Conservation (phyloP, 257 asterid genomes). For the Capsicum pubescens region DNA sequence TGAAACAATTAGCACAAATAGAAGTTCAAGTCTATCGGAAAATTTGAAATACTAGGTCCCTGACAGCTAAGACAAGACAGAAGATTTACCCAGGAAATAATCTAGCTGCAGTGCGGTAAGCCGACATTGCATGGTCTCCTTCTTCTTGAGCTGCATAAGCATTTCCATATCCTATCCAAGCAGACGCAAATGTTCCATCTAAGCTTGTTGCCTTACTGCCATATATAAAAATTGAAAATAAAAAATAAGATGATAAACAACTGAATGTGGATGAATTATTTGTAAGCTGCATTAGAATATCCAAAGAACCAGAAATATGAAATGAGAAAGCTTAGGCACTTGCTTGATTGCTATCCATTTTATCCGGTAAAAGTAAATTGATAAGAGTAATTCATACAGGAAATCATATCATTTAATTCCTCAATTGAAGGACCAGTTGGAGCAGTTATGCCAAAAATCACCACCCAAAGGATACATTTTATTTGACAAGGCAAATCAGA, state of each 20-base stretch:
- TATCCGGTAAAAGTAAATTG: not conserved
- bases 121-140: constrained; percentile 99
- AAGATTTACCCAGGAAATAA: constrained; percentile 89
- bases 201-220: constrained; percentile 95
- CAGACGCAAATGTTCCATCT: constrained; percentile 96
- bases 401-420: constrained; percentile 23
- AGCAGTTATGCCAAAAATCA: not conserved
- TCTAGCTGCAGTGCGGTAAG: constrained; percentile 99
- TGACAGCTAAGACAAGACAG: not conserved
- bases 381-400: not conserved
- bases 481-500: not conserved
- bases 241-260: constrained; percentile 18
- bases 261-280: constrained; percentile 8
- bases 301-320: not conserved
- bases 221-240: constrained; percentile 32
- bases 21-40: constrained; percentile 3
- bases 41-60: not conserved
- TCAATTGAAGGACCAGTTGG: constrained; percentile 23
- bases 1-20: constrained; percentile 12
- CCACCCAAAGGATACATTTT: constrained; percentile 4
- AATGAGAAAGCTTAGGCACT: constrained; percentile 12
- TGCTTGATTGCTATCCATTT: not conserved
- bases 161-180: constrained; percentile 97
- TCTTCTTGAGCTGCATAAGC: constrained; percentile 96
- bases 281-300: constrained; percentile 8